These are phyloP conservation scores for Musa balbisiana DNA, from an alignment of 202 grass and related monocot species.

Conservation along the genomic window DNA sequence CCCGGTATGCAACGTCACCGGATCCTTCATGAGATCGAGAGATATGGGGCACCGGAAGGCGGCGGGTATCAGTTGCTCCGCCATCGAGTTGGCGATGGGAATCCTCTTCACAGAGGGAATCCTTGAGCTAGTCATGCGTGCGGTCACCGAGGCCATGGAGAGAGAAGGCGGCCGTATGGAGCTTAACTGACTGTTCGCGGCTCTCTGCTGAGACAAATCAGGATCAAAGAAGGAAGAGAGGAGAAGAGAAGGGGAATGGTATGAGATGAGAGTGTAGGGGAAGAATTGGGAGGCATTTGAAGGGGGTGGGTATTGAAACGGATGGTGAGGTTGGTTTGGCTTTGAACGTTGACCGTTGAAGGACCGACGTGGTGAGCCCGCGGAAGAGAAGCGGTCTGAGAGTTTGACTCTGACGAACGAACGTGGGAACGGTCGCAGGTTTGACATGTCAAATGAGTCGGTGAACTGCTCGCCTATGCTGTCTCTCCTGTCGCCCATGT, in stretches of 20 bases:
- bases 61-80: slow-evolving; percentile 45
- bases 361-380: background rate
- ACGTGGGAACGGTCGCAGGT: background rate
- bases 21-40: slow-evolving; percentile 80
- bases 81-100: background rate
- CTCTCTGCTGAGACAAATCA: too few relatives aligned
- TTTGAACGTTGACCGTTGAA: slow-evolving; percentile 37
- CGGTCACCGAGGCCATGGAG: background rate
- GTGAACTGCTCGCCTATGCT: background rate
- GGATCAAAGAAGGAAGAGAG: slow-evolving; percentile 26
- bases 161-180: background rate
- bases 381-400: background rate
- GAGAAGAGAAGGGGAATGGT: slow-evolving; percentile 24
- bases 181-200: background rate
- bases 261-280: background rate
- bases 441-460: background rate
- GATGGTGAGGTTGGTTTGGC: background rate
- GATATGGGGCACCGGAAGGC: slow-evolving; percentile 91
- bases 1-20: slow-evolving; percentile 57
- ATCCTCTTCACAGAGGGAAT: slow-evolving; percentile 15
- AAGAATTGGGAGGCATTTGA: background rate
- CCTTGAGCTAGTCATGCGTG: slow-evolving; percentile 9
- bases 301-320: background rate
- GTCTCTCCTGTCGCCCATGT: too few relatives aligned
- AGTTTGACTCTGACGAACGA: background rate